Percentiles rank a stretch among this genome's conserved stretches.
Evolutionary conservation across 225 moss, liverwort and hornwort genomes (phyloP).

Genomic region (Polytrichum commune): DNA sequence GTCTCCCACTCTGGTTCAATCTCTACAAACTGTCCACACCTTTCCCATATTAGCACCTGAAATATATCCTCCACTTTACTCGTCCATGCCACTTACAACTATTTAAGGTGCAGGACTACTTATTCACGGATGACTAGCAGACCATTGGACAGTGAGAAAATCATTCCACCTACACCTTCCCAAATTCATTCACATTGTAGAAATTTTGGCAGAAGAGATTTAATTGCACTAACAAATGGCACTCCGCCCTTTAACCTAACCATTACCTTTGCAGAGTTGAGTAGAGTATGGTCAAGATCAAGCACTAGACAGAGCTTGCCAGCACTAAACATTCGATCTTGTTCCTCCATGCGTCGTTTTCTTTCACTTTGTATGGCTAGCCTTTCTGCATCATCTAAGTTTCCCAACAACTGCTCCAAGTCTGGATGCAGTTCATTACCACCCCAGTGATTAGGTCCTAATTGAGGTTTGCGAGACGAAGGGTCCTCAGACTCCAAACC

Average conservation of each 20-base stretch:
- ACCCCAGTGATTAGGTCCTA: constrained; percentile 85
- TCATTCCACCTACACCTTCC: too few species aligned
- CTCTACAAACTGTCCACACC: constrained; percentile 77
- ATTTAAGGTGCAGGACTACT: too few species aligned
- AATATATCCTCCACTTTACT: too few species aligned
- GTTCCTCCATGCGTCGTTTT: constrained; percentile 92
- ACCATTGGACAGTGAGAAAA: background rate
- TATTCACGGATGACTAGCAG: background rate
- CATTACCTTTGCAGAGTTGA: constrained; percentile 96
- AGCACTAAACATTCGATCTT: constrained; percentile 97
- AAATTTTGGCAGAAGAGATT: background rate
- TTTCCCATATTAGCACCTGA: too few species aligned
- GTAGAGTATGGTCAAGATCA: constrained; percentile 94
- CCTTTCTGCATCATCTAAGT: constrained; percentile 69
- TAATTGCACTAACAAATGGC: background rate
- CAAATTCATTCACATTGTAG: background rate
- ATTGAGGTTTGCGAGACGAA: constrained; percentile 67
- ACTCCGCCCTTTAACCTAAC: background rate
- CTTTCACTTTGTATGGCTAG: constrained; percentile 76
- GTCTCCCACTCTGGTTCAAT: constrained; percentile 97
- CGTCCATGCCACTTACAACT: too few species aligned
- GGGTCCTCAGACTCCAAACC: constrained; percentile 30
- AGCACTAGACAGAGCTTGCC: constrained; percentile 94
- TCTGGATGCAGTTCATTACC: constrained; percentile 76
- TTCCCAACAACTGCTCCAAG: constrained; percentile 76